Conservation (phyloP, 495 filamentous ascomycete species). For the Aspergillus leporis region DNA sequence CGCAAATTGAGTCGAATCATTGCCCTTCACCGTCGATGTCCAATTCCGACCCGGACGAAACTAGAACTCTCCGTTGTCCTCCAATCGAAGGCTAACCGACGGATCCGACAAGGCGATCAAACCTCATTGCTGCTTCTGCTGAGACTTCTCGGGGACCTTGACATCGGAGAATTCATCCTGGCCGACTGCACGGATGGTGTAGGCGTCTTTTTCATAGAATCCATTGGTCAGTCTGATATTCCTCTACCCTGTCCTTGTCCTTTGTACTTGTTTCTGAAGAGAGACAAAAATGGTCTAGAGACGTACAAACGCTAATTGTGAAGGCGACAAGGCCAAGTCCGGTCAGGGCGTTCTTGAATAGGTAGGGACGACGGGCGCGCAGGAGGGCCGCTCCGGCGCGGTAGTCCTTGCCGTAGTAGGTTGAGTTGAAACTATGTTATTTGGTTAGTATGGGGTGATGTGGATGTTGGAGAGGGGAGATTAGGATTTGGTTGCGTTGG, state of each 20-base stretch:
- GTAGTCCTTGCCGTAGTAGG: slow-evolving; percentile 87
- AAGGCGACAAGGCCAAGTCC: slow-evolving; percentile 70
- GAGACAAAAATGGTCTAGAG: slow-evolving; percentile 1
- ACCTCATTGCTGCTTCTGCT: slow-evolving; percentile 25
- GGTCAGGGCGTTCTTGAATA: slow-evolving; percentile 82
- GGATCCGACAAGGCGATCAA: neutral
- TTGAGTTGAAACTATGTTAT: slow-evolving; percentile 64
- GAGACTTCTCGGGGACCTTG: slow-evolving; percentile 65
- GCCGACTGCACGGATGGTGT: slow-evolving; percentile 83
- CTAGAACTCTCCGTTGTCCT: neutral
- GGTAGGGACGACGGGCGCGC: slow-evolving; percentile 85
- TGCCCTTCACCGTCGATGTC: neutral
- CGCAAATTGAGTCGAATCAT: neutral
- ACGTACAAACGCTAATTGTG: slow-evolving; percentile 77
- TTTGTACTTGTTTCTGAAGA: neutral
- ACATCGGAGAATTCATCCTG: slow-evolving; percentile 99
- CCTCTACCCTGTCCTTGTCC: neutral
- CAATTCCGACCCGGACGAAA: neutral
- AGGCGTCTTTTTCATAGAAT: slow-evolving; percentile 62
- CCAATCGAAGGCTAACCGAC: neutral
- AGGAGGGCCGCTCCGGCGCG: slow-evolving; percentile 81
- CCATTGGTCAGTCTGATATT: neutral
- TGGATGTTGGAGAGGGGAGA: neutral
- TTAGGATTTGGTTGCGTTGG: neutral
- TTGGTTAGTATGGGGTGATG: neutral